Evolutionary conservation across 2,329 filamentous ascomycete species (phyloP).

Genomic region (Pyrenochaeta sp.): DNA sequence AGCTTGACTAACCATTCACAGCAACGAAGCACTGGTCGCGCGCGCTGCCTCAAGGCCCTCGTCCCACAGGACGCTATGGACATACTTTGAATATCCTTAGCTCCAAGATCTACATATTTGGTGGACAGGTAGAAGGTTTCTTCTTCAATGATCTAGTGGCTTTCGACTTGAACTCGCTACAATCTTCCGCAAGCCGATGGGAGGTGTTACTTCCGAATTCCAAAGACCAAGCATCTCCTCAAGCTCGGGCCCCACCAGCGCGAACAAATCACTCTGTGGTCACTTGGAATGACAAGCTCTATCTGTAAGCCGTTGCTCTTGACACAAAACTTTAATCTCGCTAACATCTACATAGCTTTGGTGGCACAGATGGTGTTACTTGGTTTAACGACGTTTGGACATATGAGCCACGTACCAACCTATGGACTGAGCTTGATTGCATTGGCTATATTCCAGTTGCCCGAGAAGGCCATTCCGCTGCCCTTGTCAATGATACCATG

Average conservation of each 20-base stretch:
- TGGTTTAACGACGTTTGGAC: constrained; percentile 99
- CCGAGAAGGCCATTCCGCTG: constrained; percentile 91
- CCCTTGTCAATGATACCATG: constrained; percentile 97
- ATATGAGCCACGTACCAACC: constrained; percentile 83
- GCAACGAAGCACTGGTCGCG: constrained; percentile 98
- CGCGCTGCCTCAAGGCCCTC: constrained; percentile 83
- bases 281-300: constrained; percentile 91
- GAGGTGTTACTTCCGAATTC: constrained; percentile 85
- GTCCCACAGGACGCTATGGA: constrained; percentile 90
- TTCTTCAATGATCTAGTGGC: constrained; percentile 98
- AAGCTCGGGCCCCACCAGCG: constrained; percentile 69
- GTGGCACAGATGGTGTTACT: constrained; percentile 90
- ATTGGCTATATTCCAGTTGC: constrained; percentile 96
- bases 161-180: constrained; percentile 94
- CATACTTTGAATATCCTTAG: constrained; percentile 96
- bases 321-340: too few species aligned
- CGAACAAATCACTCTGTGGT: constrained; percentile 95
- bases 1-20: constrained; percentile 53
- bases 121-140: constrained; percentile 93
- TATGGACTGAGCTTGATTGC: constrained; percentile 89
- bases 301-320: constrained; percentile 66
- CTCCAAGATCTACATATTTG: constrained; percentile 97
- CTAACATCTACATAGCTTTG: constrained; percentile 69
- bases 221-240: constrained; percentile 59
- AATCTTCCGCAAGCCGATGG: constrained; percentile 91